These are phyloP conservation scores for Pseudogymnoascus sp. DNA, from an alignment of 2,329 filamentous ascomycete genomes.

Conservation along the genomic window DNA sequence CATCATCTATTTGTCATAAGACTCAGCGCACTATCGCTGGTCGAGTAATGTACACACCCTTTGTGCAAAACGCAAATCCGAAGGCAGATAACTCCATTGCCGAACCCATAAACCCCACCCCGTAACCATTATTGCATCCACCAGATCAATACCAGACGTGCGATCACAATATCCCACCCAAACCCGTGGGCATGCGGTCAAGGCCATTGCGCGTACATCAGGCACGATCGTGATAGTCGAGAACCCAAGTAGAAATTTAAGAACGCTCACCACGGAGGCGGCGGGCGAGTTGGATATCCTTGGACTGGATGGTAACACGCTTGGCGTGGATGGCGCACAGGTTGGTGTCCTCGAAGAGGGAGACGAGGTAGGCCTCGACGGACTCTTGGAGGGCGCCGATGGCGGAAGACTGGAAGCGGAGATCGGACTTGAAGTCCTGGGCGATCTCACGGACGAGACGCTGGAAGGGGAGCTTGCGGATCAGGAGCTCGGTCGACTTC, in stretches of 20 bases:
- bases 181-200: constrained; percentile 10
- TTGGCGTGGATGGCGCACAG: constrained; percentile 98
- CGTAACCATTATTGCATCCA: constrained; percentile 11
- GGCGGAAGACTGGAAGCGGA: constrained; percentile 96
- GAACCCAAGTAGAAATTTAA: constrained; percentile 40
- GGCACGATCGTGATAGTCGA: constrained; percentile 13
- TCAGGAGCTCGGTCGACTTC: constrained; percentile 91
- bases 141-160: constrained; percentile 8
- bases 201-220: constrained; percentile 12
- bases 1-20: constrained; percentile 16
- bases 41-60: constrained; percentile 26
- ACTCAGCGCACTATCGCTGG: constrained; percentile 28
- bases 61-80: constrained; percentile 19
- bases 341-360: constrained; percentile 97
- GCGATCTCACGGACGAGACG: constrained; percentile 95
- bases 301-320: constrained; percentile 93
- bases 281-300: constrained; percentile 94
- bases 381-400: constrained; percentile 98
- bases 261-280: constrained; percentile 91
- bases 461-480: constrained; percentile 97
- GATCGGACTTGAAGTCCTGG: constrained; percentile 89
- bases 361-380: constrained; percentile 96
- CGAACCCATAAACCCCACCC: constrained; percentile 20
- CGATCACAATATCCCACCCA: background rate
- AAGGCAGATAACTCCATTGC: constrained; percentile 3